Conservation (phyloP, 768 basidiomycete genomes). For the Tulasnella sp. region DNA sequence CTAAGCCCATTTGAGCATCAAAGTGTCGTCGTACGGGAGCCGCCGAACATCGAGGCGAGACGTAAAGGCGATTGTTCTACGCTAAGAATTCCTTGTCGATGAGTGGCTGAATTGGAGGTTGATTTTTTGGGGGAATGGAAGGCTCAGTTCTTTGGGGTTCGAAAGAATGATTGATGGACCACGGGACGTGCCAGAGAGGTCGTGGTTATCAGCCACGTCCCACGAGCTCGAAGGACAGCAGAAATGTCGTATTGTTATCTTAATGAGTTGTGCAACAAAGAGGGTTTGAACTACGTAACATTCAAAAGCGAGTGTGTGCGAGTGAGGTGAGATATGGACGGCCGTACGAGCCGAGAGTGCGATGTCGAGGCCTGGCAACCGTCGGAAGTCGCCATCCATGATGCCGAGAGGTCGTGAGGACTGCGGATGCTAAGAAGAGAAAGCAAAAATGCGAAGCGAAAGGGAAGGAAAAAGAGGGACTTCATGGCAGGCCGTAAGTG, state of each 20-base stretch:
- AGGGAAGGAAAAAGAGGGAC: neutral
- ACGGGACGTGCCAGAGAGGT: neutral
- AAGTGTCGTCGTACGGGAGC: neutral
- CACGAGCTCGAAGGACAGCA: slow-evolving; percentile 8
- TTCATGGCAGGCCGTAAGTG: neutral
- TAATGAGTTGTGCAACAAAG: neutral
- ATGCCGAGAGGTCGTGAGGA: neutral
- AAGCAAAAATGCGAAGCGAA: slow-evolving; percentile 1
- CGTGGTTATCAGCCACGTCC: neutral
- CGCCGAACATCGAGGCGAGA: neutral
- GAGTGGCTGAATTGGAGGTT: neutral
- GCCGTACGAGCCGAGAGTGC: neutral
- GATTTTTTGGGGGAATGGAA: neutral
- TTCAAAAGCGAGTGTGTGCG: neutral
- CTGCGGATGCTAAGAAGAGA: neutral
- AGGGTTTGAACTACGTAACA: slow-evolving; percentile 2
- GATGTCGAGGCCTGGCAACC: neutral
- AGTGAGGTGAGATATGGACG: slow-evolving; percentile 6
- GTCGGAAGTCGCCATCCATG: neutral
- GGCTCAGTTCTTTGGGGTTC: neutral
- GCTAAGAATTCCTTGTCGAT: neutral
- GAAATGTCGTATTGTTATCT: slow-evolving; percentile 4
- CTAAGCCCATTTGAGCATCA: neutral
- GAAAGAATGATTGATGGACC: neutral
- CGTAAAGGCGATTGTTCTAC: neutral